Base-by-base conservation (phyloP, 129 eudicot species). In the Glebionis coronaria region DNA sequence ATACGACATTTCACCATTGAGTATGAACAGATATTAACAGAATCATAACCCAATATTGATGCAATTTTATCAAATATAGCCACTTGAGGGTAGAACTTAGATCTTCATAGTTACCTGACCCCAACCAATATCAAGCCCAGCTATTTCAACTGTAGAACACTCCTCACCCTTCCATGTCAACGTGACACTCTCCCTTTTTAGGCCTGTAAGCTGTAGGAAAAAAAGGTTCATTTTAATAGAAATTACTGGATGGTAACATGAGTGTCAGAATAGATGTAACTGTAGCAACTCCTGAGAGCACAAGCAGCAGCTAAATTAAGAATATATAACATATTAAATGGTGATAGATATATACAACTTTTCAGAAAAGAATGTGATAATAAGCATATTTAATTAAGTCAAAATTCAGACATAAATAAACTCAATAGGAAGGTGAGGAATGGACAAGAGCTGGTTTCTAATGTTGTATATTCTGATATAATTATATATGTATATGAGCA, bases 91-190 rank as follows among this genome's bases (percentile, higher is more conserved):
- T 23, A 18, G 29, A 57, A 57, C 44, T 57, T 21, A 27, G 56
- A 44, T 65, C 57, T 54, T 63, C 46, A 60, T 57, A 21, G 29
- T 79, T 83, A 92, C 95, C 98, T 82, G 91, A 67, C 98, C 95
- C 98, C 96, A 92, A 38, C 98, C 96, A 63, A 92, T 82, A 83
- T 92, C 95, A 29, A 92, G 98, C 14, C 98, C 98, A 31, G 98
- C 74, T 62, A 92, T 80, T 79, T 88, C 96, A 56, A 92, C 95
- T 0, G 81, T 55, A 14, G 95, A 82, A 81, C 67, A 80, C 60
- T 69, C 71, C 3, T 20, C 29, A 7, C 95, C 89, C 42, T 70
- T 56, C 98, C 98, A 86, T 62, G 73, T 84, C 65, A 92, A 80
- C 8, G 74, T 82, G 56, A 88, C 81, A 54, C 81, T 81, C 76